Conservation (phyloP, 345 rosid genomes). For the Mercurialis annua region DNA sequence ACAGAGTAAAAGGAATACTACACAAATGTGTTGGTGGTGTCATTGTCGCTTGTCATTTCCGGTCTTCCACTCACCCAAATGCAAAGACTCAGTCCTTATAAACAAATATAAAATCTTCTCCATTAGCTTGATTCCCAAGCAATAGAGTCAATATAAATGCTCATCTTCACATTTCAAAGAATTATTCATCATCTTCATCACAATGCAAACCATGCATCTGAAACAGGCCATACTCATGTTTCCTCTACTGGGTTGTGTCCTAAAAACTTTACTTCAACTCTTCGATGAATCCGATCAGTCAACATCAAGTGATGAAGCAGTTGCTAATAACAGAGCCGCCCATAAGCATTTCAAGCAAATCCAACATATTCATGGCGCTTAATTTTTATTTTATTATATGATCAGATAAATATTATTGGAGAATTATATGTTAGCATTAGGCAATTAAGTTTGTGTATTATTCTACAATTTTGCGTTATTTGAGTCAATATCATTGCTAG, state of each 20-base stretch:
- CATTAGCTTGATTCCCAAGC: constrained; percentile 7
- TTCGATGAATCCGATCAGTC: background rate
- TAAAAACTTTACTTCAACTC: constrained; percentile 8
- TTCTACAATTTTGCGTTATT: background rate
- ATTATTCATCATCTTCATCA: background rate
- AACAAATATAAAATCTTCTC: background rate
- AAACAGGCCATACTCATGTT: constrained; percentile 1
- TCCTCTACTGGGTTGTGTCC: constrained; percentile 19
- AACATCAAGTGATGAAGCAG: constrained; percentile 5
- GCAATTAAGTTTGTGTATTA: too few relatives aligned
- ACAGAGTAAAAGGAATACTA: too few relatives aligned
- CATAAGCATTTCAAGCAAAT: constrained; percentile 24
- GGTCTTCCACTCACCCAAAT: background rate
- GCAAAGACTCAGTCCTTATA: background rate
- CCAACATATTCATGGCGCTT: constrained; percentile 20
- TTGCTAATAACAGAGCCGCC: constrained; percentile 7
- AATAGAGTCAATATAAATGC: background rate
- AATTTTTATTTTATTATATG: background rate
- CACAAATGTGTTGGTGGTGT: too few relatives aligned
- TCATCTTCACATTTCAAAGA: background rate
- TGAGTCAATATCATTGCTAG: background rate
- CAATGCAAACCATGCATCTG: constrained; percentile 11
- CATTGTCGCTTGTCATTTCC: too few relatives aligned
- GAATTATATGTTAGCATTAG: too few relatives aligned
- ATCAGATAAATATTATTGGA: background rate